A percentile compares a stretch with the other conserved stretches of the same genome.
These are phyloP conservation scores for Xylaria curta DNA, from an alignment of 495 filamentous ascomycete species.

Conservation along the genomic window DNA sequence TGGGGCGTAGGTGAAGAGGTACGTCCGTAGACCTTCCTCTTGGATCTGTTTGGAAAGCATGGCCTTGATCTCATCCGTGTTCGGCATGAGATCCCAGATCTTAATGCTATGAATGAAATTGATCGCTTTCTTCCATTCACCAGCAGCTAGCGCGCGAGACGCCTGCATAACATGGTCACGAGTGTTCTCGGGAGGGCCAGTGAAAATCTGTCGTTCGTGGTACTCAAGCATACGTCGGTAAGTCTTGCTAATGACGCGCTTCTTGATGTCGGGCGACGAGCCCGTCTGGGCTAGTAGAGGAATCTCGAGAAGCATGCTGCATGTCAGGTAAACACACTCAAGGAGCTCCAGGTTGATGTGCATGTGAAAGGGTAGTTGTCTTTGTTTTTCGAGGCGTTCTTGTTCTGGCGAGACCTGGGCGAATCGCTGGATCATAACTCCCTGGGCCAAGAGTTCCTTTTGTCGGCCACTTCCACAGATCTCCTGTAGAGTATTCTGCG, in stretches of 20 bases:
- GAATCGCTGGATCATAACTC: constrained; percentile 96
- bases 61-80: constrained; percentile 86
- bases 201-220: constrained; percentile 99
- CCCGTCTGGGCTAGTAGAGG: constrained; percentile 95
- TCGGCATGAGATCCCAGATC: constrained; percentile 97
- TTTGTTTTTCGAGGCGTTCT: constrained; percentile 92
- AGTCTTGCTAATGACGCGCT: constrained; percentile 98
- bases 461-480: constrained; percentile 96
- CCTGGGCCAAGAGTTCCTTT: constrained; percentile 97
- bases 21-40: constrained; percentile 96
- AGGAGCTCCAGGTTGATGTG: constrained; percentile 99
- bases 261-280: constrained; percentile 94
- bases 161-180: constrained; percentile 99
- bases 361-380: constrained; percentile 99
- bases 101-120: constrained; percentile 95
- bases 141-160: constrained; percentile 92
- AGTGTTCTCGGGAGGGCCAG: constrained; percentile 96
- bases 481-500: constrained; percentile 94
- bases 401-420: constrained; percentile 95
- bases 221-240: constrained; percentile 99
- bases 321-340: constrained; percentile 97
- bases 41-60: constrained; percentile 98
- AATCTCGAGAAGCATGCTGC: constrained; percentile 98
- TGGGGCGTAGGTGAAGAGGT: constrained; percentile 99
- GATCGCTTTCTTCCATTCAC: constrained; percentile 97